phyloP scores from a whole-genome alignment of 371 early-diverging fungal genomes.

The Rhizopus arrhizus region DNA sequence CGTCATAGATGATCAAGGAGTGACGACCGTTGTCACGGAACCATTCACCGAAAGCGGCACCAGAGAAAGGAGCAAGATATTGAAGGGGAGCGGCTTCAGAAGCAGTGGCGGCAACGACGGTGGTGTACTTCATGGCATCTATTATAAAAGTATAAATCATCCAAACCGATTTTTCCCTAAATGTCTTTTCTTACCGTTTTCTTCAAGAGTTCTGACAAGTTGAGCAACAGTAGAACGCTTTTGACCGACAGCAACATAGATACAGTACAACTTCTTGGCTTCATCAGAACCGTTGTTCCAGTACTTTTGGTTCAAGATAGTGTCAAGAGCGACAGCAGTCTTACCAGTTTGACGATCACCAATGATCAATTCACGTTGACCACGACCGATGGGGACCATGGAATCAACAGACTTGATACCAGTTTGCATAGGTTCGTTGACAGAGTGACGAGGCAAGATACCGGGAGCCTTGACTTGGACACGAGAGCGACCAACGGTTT shows the following conservation, averaged over 20 bases:
- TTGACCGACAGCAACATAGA: conserved; percentile 97
- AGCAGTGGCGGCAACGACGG: conserved; percentile 95
- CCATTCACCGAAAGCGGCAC: conserved; percentile 91
- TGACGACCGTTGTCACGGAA: conserved; percentile 98
- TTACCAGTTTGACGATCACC: conserved; percentile 98
- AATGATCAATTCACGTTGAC: conserved; percentile 98
- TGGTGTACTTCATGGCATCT: conserved; percentile 81
- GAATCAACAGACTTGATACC: conserved; percentile 98
- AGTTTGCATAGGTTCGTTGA: conserved; percentile 97
- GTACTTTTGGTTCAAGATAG: conserved; percentile 96
- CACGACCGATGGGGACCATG: conserved; percentile 98
- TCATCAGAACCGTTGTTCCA: conserved; percentile 74
- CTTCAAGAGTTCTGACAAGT: conserved; percentile 94
- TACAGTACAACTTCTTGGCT: conserved; percentile 82
- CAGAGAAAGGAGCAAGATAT: conserved; percentile 95
- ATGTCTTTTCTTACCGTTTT: conserved; percentile 54
- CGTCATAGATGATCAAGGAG: conserved; percentile 93
- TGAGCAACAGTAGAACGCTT: conserved; percentile 98
- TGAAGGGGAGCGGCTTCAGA: conserved; percentile 95
- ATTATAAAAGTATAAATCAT: not conserved
- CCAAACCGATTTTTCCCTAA: not conserved
- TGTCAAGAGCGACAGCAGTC: conserved; percentile 94
- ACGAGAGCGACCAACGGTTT: conserved; percentile 78
- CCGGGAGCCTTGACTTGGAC: conserved; percentile 97
- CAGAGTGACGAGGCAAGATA: conserved; percentile 95